A percentile compares a stretch with the other conserved stretches of the same genome.
Evolutionary conservation across 345 rosid species (phyloP).

Genomic region (Populus nigra): DNA sequence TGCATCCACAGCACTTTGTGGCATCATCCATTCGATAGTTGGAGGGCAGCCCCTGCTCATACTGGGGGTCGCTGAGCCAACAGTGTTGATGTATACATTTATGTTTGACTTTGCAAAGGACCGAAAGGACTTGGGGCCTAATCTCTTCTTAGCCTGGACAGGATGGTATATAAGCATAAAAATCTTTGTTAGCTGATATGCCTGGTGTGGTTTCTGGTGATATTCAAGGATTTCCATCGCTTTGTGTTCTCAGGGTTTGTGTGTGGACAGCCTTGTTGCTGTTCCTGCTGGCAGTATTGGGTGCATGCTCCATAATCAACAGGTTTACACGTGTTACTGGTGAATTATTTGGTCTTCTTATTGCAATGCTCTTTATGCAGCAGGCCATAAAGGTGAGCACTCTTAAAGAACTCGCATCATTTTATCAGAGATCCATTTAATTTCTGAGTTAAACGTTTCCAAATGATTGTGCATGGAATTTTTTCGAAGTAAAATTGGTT

Average conservation of each 20-base stretch:
- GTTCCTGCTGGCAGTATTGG: slow-evolving; percentile 75
- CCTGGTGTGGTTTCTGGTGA: slow-evolving; percentile 2
- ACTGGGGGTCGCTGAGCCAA: slow-evolving; percentile 98
- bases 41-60: slow-evolving; percentile 94
- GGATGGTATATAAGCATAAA: slow-evolving; percentile 63
- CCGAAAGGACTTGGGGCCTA: slow-evolving; percentile 69
- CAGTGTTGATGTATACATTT: slow-evolving; percentile 94
- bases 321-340: slow-evolving; percentile 93
- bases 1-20: slow-evolving; percentile 90
- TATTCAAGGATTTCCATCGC: slow-evolving; percentile 6
- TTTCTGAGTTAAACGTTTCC: slow-evolving; percentile 4
- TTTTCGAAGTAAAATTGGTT: not conserved
- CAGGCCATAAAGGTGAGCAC: slow-evolving; percentile 74
- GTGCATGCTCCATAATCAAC: slow-evolving; percentile 91
- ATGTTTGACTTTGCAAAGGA: slow-evolving; percentile 86
- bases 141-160: slow-evolving; percentile 87
- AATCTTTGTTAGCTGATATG: slow-evolving; percentile 2
- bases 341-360: slow-evolving; percentile 87
- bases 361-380: slow-evolving; percentile 94
- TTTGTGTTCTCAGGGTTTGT: slow-evolving; percentile 63
- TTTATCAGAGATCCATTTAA: not conserved
- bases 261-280: slow-evolving; percentile 90
- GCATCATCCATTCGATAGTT: slow-evolving; percentile 71
- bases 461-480: not conserved
- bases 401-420: slow-evolving; percentile 7